Conservation (phyloP, 768 basidiomycete species). For the Termitomyces bulborhizus region DNA sequence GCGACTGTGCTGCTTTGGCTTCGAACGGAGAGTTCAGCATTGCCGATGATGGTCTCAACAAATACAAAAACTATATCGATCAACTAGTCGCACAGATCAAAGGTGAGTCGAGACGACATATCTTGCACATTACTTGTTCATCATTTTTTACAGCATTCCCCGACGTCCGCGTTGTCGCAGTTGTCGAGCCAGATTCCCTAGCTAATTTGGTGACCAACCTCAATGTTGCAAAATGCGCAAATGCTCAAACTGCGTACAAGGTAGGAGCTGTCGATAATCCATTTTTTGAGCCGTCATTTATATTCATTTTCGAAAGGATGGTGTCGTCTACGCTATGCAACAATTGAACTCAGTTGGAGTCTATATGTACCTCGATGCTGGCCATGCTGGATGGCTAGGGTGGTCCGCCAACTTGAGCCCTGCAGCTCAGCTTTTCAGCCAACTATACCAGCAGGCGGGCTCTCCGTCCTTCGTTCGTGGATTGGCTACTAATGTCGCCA, state of each 20-base stretch:
- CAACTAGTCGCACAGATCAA: conserved; percentile 51
- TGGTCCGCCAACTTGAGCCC: conserved; percentile 60
- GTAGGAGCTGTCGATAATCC: conserved; percentile 14
- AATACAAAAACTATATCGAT: conserved; percentile 58
- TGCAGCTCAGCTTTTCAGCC: conserved; percentile 48
- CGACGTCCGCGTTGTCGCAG: conserved; percentile 56
- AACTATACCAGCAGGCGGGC: conserved; percentile 44
- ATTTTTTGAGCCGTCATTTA: neutral
- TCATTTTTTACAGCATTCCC: conserved; percentile 36
- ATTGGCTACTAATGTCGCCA: conserved; percentile 52
- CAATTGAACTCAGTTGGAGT: conserved; percentile 50
- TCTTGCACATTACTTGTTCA: neutral
- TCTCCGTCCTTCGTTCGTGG: conserved; percentile 55
- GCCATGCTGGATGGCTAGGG: conserved; percentile 62
- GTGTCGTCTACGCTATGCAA: conserved; percentile 51
- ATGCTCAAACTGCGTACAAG: conserved; percentile 47
- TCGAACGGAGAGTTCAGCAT: conserved; percentile 64
- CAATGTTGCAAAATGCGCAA: conserved; percentile 48
- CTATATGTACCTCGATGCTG: conserved; percentile 58
- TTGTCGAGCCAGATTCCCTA: conserved; percentile 62
- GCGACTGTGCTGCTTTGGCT: conserved; percentile 59
- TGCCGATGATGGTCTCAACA: conserved; percentile 46
- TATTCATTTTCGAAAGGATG: conserved; percentile 21
- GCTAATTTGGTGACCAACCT: conserved; percentile 68
- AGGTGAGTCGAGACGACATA: conserved; percentile 23